These are phyloP conservation scores for Colletotrichum acutatum DNA, from an alignment of 2,329 filamentous ascomycete species.

Conservation along the genomic window DNA sequence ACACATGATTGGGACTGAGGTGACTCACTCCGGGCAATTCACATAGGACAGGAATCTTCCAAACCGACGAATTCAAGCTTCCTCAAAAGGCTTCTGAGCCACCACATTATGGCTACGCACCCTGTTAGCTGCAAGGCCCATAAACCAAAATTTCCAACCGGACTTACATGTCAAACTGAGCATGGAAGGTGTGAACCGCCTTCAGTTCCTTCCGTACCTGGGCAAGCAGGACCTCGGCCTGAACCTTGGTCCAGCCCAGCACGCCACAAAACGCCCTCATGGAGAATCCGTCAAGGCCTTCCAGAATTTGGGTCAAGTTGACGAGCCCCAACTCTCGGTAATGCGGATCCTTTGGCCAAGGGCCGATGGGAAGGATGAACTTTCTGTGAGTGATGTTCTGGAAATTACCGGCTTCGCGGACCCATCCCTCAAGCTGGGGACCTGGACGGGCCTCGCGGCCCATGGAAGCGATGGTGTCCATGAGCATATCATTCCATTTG, in stretches of 20 bases:
- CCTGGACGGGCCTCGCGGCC: constrained; percentile 41
- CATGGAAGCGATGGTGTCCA: constrained; percentile 34
- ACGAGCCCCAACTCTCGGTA: constrained; percentile 38
- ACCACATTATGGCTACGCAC: background rate
- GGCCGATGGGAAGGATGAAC: constrained; percentile 49
- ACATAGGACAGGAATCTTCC: too few species aligned
- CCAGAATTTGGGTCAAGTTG: constrained; percentile 34
- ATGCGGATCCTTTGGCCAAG: constrained; percentile 42
- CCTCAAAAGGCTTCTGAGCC: background rate
- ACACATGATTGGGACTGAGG: background rate
- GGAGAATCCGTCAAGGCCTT: constrained; percentile 41
- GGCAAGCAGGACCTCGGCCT: constrained; percentile 43
- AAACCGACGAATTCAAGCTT: background rate
- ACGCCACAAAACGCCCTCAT: constrained; percentile 44
- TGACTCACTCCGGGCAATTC: too few species aligned
- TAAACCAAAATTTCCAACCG: background rate
- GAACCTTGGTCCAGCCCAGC: constrained; percentile 41
- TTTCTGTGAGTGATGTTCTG: constrained; percentile 43
- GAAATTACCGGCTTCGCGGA: constrained; percentile 48
- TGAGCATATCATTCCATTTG: constrained; percentile 39
- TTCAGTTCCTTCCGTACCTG: constrained; percentile 44
- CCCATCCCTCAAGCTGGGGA: constrained; percentile 42
- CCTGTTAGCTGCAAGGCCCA: background rate
- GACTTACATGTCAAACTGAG: constrained; percentile 40
- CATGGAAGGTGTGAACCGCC: constrained; percentile 40